Base-by-base conservation (phyloP, 2,329 filamentous ascomycete genomes). In the Aspergillus arachidicola region DNA sequence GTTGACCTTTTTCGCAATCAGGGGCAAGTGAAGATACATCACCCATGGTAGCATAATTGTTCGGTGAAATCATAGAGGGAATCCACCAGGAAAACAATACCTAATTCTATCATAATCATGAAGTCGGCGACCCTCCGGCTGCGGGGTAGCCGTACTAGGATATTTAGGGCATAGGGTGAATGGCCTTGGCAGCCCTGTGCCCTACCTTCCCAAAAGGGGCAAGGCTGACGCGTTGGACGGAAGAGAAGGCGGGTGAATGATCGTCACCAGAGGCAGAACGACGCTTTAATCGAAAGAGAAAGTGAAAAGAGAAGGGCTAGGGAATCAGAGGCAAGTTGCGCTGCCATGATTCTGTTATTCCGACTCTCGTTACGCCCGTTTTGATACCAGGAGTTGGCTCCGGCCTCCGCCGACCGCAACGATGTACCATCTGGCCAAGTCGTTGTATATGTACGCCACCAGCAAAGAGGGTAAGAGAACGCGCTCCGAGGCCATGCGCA, bases 351-450 rank as follows among this genome's bases (percentile, higher is more conserved):
- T 59, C 53, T 58, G 45, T 58, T 57, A 54, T 54, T 54, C 19
- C 32, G 50, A 48, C 38, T 51, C 53, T 57, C 56, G 43, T 61
- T 53, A 60, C 57, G 45, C 54, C 61, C 41, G 56, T 62, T 60
- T 34, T 70, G 60, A 68, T 66, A 56, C 55, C 54, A 56, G 63
- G 64, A 69, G 60, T 62, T 61, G 65, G 64, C 64, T 58, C 63
- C 64, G 65, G 64, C 60, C 66, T 64, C 63, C 63, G 51, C 62
- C 65, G 65, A 65, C 66, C 66, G 66, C 70, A 69, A 76, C 68
- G 63, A 97, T 97, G 94, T 98, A 97, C 82, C 94, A 98, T 82
- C 89, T 99, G 72, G 89, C 92, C 74, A 97, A 97, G 79, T 94
- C 93, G 64, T 85, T 99, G 63, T 99, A 98, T 81, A 87, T 95